Base-by-base conservation (phyloP, 2,329 filamentous ascomycete genomes). In the Ophiostoma ips region DNA sequence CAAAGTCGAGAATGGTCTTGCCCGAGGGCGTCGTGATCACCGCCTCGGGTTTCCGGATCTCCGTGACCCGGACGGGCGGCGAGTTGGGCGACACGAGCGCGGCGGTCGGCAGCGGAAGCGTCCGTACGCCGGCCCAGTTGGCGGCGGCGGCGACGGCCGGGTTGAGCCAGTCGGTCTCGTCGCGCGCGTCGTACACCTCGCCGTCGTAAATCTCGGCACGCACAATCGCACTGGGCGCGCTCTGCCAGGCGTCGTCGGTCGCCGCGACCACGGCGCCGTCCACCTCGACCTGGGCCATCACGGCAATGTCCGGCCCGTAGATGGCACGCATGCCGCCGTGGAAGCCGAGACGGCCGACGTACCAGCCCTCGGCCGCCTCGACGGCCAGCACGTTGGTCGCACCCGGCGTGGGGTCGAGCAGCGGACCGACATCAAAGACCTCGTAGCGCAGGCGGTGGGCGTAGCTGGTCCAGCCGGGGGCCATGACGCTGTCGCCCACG, bases 1-100 rank as follows among this genome's bases (percentile, higher is more conserved):
- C 75, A 58, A 79, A 79, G 55, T 79, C 74, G 11, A 79, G 53
- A 2, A 78, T 60, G 0, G 62, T 68, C 55, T 72, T 72, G 10
- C 71, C 71, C 3, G 58, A 58, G 1, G 61, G 61, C 9, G 60
- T 64, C 51, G 54, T 58, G 12, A 64, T 63, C 33, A 66, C 60
- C 15, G 54, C 40, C 4, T 53, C 46, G 9, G 58, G 66, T 57
- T 53, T 65, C 12, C 64, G 18, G 1, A 58, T 57, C 54, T 59
- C 61, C 31, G 46, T 61, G 31, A 61, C 67, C 11, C 69, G 63
- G 0, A 75, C 67, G 0, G 72, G 72, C 2, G 73, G 66, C 0
- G 62, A 65, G 51, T 70, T 66, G 0, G 70, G 63, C 7, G 70
- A 56, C 8, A 65, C 61, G 3, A 76, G 60, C 3, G 60, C 57